Percentiles rank a stretch among this genome's conserved stretches.
These are phyloP conservation scores for Mucor sp. DNA, from an alignment of 371 early-diverging fungal genomes.

Conservation along the genomic window DNA sequence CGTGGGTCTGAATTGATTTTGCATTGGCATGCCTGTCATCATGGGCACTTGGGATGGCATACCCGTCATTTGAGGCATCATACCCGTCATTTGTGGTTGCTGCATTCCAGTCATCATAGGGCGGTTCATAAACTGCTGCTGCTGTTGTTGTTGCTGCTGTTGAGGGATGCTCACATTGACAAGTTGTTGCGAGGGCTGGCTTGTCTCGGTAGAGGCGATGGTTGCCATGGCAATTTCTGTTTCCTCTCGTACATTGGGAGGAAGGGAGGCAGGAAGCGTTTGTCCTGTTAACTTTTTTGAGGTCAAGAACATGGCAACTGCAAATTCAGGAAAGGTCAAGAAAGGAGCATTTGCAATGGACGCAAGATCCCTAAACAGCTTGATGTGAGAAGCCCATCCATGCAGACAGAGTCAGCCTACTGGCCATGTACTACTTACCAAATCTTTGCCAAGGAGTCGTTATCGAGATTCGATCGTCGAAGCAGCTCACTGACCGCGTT, in stretches of 20 bases:
- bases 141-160: slow-evolving; percentile 24
- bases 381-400: neutral
- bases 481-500: slow-evolving; percentile 44
- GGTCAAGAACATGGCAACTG: slow-evolving; percentile 62
- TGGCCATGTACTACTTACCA: slow-evolving; percentile 30
- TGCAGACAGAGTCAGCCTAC: no score
- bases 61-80: slow-evolving; percentile 18
- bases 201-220: slow-evolving; percentile 42
- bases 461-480: slow-evolving; percentile 42
- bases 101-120: slow-evolving; percentile 26
- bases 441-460: slow-evolving; percentile 51
- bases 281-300: slow-evolving; percentile 49
- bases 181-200: slow-evolving; percentile 21
- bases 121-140: slow-evolving; percentile 18
- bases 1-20: slow-evolving; percentile 12
- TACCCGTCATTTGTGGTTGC: slow-evolving; percentile 22
- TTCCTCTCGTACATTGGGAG: slow-evolving; percentile 46
- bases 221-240: slow-evolving; percentile 55
- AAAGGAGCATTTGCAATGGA: slow-evolving; percentile 44
- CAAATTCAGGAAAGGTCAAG: slow-evolving; percentile 61
- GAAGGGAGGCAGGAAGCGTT: slow-evolving; percentile 39
- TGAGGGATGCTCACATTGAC: slow-evolving; percentile 9
- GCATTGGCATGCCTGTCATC: slow-evolving; percentile 25
- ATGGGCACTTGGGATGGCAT: slow-evolving; percentile 21
- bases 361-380: slow-evolving; percentile 42